phyloP scores from a whole-genome alignment of 1,284 basidiomycete species.

The Irpex rosettiformis region DNA sequence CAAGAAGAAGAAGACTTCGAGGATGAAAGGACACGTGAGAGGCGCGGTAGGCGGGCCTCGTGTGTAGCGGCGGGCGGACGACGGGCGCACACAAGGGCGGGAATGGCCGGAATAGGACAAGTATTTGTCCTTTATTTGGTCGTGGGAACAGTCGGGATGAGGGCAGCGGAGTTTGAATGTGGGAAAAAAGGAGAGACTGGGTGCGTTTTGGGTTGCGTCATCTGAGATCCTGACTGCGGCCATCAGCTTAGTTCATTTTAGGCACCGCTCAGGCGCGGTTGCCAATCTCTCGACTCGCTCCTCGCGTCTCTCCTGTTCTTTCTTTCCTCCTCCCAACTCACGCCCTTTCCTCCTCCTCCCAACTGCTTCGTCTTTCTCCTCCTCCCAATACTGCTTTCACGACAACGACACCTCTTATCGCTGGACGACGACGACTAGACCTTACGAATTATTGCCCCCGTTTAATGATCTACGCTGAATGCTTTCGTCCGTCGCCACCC shows the following conservation, averaged over 20 bases:
- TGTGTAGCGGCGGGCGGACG: constrained; percentile 6
- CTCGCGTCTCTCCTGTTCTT: constrained; percentile 28
- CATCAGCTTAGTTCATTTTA: constrained; percentile 33
- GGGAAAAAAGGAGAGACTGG: constrained; percentile 21
- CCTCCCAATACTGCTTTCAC: constrained; percentile 6
- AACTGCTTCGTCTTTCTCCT: constrained; percentile 19
- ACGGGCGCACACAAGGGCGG: constrained; percentile 8
- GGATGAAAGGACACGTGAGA: not conserved
- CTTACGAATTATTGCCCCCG: constrained; percentile 20
- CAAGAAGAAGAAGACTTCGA: not conserved
- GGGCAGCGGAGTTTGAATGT: constrained; percentile 13
- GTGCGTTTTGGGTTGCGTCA: constrained; percentile 30
- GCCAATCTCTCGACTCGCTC: constrained; percentile 24
- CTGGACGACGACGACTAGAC: constrained; percentile 36
- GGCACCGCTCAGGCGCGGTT: constrained; percentile 29
- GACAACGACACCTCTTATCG: constrained; percentile 24
- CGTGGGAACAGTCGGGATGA: constrained; percentile 2
- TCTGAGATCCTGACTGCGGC: constrained; percentile 33
- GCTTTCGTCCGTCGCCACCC: constrained; percentile 26
- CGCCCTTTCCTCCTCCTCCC: constrained; percentile 21
- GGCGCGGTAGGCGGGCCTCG: constrained; percentile 1
- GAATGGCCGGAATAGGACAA: constrained; percentile 4
- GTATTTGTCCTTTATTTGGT: not conserved
- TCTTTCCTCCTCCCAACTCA: constrained; percentile 33
- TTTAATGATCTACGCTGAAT: constrained; percentile 35